phyloP scores from a whole-genome alignment of 164 flowering plant species.

The Chloranthus sessilifolius region DNA sequence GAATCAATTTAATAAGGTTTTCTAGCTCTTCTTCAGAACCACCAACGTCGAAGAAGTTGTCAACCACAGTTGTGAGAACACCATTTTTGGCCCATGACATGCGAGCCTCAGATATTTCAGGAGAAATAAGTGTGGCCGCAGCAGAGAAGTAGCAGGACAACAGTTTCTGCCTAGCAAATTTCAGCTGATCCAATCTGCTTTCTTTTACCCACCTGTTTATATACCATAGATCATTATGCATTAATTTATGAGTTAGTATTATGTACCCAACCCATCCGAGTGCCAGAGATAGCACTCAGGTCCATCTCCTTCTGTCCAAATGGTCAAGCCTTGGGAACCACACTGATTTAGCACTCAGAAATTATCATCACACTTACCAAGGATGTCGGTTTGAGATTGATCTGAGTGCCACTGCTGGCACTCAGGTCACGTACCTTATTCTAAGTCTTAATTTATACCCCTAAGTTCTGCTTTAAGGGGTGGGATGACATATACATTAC shows the following conservation, averaged over 20 bases:
- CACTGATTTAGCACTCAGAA: too few species aligned
- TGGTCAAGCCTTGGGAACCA: too few species aligned
- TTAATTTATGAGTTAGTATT: too few species aligned
- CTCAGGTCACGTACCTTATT: too few species aligned
- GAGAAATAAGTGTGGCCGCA: constrained; percentile 26
- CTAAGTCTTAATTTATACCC: too few species aligned
- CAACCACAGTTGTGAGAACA: constrained; percentile 30
- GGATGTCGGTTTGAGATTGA: too few species aligned
- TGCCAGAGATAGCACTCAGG: too few species aligned
- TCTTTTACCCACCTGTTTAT: constrained; percentile 68
- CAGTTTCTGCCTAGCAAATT: constrained; percentile 74
- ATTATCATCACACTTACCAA: too few species aligned
- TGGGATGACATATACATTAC: constrained; percentile 17
- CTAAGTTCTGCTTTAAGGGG: not conserved
- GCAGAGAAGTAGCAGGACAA: constrained; percentile 48
- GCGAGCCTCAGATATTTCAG: constrained; percentile 29
- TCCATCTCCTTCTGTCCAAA: too few species aligned
- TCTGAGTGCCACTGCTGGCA: too few species aligned
- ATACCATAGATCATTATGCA: not conserved
- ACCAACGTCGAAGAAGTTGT: constrained; percentile 36
- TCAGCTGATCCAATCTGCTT: constrained; percentile 63
- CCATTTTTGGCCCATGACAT: constrained; percentile 31
- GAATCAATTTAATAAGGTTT: constrained; percentile 24
- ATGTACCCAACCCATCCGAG: too few species aligned
- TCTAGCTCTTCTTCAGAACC: constrained; percentile 30